Evolutionary conservation across 345 rosid species (phyloP).

Genomic region (Syzygium jambos): DNA sequence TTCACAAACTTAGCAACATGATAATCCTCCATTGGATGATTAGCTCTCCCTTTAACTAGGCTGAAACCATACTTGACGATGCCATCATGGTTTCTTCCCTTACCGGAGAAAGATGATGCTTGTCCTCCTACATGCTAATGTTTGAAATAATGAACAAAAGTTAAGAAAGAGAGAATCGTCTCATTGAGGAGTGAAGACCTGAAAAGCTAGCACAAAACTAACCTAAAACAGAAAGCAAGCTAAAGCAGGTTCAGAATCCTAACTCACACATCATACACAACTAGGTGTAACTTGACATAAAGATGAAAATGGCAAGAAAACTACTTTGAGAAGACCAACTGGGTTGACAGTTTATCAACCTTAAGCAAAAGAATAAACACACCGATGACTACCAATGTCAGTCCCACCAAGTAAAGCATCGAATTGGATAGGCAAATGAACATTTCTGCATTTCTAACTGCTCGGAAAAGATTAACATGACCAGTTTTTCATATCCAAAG

Average conservation of each 20-base stretch:
- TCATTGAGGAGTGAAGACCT: background rate
- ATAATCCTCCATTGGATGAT: slow-evolving; percentile 78
- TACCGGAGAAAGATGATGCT: slow-evolving; percentile 45
- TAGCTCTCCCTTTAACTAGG: slow-evolving; percentile 63
- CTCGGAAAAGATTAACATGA: background rate
- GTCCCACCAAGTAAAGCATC: background rate
- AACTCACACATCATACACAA: background rate
- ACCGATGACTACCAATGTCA: background rate
- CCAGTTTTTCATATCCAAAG: background rate
- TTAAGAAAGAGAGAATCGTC: background rate
- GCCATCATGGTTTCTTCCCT: slow-evolving; percentile 45
- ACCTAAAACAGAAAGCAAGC: background rate
- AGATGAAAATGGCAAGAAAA: background rate
- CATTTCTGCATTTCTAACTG: background rate
- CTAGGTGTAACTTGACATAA: background rate
- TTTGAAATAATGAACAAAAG: background rate
- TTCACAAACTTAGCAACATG: slow-evolving; percentile 56
- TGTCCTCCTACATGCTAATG: slow-evolving; percentile 28
- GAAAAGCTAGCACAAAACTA: background rate
- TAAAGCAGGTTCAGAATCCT: background rate
- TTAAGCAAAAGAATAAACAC: background rate
- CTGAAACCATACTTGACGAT: slow-evolving; percentile 48
- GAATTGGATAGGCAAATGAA: background rate
- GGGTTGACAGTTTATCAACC: background rate
- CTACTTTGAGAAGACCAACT: background rate